These are phyloP conservation scores for Neurospora pannonica DNA, from an alignment of 495 filamentous ascomycete species.

Conservation along the genomic window DNA sequence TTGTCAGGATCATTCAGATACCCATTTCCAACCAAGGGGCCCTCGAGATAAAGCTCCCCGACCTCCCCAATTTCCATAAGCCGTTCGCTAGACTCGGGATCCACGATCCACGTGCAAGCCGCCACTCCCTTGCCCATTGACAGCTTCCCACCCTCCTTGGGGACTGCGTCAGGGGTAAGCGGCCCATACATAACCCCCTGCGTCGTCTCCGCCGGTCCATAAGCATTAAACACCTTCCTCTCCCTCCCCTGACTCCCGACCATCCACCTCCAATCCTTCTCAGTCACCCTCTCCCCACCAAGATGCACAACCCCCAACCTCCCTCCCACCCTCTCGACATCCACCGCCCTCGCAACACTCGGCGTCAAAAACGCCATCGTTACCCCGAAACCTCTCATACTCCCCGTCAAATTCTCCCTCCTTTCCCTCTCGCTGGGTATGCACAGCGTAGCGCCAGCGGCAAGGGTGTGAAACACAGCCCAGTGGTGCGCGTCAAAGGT, in stretches of 20 bases:
- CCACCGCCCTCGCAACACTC: constrained; percentile 30
- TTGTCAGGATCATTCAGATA: constrained; percentile 61
- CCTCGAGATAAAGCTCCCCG: constrained; percentile 71
- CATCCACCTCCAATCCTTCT: neutral
- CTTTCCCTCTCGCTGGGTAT: constrained; percentile 27
- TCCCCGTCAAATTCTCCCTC: constrained; percentile 18
- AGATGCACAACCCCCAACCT: constrained; percentile 22
- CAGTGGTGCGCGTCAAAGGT: constrained; percentile 50
- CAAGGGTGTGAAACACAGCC: neutral
- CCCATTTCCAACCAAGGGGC: constrained; percentile 43
- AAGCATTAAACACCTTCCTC: constrained; percentile 27
- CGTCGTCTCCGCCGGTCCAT: constrained; percentile 38
- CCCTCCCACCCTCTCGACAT: neutral
- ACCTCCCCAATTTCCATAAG: constrained; percentile 58
- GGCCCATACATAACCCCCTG: neutral
- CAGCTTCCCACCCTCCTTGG: neutral
- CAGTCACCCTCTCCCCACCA: constrained; percentile 22
- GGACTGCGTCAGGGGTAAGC: neutral
- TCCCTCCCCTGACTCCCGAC: neutral
- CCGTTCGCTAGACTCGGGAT: constrained; percentile 46
- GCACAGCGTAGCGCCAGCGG: constrained; percentile 11
- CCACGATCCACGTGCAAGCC: constrained; percentile 39
- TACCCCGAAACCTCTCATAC: constrained; percentile 14
- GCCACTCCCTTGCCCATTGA: neutral
- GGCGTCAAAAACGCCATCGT: constrained; percentile 34